Conservation (phyloP, 768 basidiomycete species). For the Kwoniella mangroviensis region DNA sequence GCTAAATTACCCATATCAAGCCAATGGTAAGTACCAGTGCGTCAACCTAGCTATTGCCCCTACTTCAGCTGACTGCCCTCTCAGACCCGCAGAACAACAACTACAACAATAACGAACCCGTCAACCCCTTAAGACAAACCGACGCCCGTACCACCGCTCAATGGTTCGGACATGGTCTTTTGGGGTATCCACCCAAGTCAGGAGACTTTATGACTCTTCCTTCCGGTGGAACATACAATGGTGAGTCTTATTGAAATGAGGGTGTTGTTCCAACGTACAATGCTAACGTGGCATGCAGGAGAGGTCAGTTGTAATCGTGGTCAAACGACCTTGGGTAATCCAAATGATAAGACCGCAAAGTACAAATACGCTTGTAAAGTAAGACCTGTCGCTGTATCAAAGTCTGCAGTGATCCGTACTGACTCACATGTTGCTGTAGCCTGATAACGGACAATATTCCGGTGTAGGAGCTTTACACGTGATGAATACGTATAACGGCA, state of each 20-base stretch:
- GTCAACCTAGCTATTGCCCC: neutral
- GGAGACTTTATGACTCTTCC: constrained; percentile 44
- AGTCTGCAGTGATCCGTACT: neutral
- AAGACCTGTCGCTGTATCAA: neutral
- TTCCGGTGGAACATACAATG: constrained; percentile 40
- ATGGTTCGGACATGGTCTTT: constrained; percentile 47
- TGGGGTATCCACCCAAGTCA: constrained; percentile 39
- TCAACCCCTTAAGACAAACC: constrained; percentile 32
- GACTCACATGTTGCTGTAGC: neutral
- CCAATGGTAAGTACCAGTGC: constrained; percentile 21
- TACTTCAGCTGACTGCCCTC: neutral
- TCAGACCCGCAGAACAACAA: constrained; percentile 19
- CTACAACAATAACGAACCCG: constrained; percentile 40
- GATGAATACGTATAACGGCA: constrained; percentile 29
- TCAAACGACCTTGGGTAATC: constrained; percentile 20
- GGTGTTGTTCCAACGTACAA: neutral
- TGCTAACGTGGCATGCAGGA: constrained; percentile 2
- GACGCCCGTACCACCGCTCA: constrained; percentile 30
- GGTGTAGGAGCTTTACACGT: constrained; percentile 38
- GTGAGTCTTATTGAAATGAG: constrained; percentile 25
- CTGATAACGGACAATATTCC: neutral
- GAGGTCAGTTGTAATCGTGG: constrained; percentile 30
- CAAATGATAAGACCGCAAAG: neutral
- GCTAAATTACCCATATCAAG: constrained; percentile 38
- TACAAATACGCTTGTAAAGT: constrained; percentile 25